phyloP scores from a whole-genome alignment of 1,284 basidiomycete genomes.

The Puccinia brachypodii region DNA sequence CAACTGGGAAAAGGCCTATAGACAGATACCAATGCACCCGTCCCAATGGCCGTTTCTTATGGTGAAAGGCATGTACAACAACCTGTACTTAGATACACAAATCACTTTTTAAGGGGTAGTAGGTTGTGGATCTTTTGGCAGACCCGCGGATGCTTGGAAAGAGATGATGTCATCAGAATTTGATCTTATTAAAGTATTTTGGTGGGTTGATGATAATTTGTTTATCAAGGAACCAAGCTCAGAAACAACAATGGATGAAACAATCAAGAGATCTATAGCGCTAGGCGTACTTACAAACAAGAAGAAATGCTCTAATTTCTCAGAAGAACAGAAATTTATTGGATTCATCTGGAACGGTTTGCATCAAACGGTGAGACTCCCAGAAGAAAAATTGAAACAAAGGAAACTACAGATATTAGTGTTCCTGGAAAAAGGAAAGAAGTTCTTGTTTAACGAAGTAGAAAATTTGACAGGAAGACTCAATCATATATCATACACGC shows the following conservation, averaged over 20 bases:
- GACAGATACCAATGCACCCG: too few relatives aligned
- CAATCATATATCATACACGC: background rate
- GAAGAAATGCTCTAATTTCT: background rate
- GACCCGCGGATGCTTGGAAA: slow-evolving; percentile 19
- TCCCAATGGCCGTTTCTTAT: too few relatives aligned
- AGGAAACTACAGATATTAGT: background rate
- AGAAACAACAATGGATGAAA: background rate
- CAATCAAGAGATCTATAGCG: background rate
- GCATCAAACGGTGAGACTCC: background rate
- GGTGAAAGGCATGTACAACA: too few relatives aligned
- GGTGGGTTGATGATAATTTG: slow-evolving; percentile 21
- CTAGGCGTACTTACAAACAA: background rate
- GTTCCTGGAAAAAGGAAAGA: background rate
- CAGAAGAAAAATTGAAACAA: background rate
- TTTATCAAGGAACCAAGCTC: background rate
- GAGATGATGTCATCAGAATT: background rate
- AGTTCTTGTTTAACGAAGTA: background rate
- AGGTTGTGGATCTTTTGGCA: slow-evolving; percentile 18
- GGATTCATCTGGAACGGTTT: background rate
- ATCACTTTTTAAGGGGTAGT: too few relatives aligned
- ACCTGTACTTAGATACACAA: too few relatives aligned
- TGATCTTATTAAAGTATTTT: background rate
- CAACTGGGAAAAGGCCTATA: too few relatives aligned
- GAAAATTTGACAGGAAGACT: background rate
- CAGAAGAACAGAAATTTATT: background rate